These are phyloP conservation scores for Globisporangium acanthophoron DNA, from an alignment of 352 stramenopile species.

Conservation along the genomic window DNA sequence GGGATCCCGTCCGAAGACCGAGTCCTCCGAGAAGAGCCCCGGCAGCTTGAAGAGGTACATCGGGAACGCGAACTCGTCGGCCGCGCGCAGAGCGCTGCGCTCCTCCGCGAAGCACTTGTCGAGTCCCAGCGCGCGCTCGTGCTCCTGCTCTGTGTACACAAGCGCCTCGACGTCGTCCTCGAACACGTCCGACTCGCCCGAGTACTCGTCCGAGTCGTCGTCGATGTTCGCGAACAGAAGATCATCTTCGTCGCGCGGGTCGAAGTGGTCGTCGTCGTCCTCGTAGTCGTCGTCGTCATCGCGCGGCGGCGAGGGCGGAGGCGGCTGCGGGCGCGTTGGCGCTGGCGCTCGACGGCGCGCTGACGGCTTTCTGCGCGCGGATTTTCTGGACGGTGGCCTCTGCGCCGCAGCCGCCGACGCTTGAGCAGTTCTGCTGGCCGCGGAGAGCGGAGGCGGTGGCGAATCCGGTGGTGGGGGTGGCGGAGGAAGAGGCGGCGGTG, in stretches of 20 bases:
- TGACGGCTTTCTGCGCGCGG: constrained; percentile 11
- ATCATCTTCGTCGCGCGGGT: constrained; percentile 8
- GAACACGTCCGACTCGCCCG: constrained; percentile 66
- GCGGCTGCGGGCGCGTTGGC: no score
- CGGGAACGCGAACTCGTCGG: constrained; percentile 38
- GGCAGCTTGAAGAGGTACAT: constrained; percentile 55
- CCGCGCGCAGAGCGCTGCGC: constrained; percentile 22
- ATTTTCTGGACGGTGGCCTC: constrained; percentile 9
- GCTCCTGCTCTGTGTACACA: constrained; percentile 40
- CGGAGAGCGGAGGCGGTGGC: constrained; percentile 16
- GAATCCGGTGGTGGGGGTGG: constrained; percentile 19
- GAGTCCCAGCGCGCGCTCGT: constrained; percentile 39
- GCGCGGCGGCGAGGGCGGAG: no score
- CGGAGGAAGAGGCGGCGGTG: constrained; percentile 20
- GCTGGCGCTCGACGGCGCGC: no score
- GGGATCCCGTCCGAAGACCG: constrained; percentile 51
- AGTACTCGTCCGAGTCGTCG: constrained; percentile 42
- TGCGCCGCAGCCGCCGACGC: not conserved
- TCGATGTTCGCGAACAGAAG: constrained; percentile 26
- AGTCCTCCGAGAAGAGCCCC: constrained; percentile 46
- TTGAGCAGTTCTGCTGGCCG: not conserved
- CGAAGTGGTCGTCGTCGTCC: not conserved
- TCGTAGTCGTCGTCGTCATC: not conserved
- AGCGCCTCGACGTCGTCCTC: constrained; percentile 69
- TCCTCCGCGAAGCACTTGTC: constrained; percentile 48